Percentiles rank a stretch among this genome's conserved stretches.
These are phyloP conservation scores for Schoenoplectus triqueter DNA, from an alignment of 202 grass and related monocot genomes.

Conservation along the genomic window DNA sequence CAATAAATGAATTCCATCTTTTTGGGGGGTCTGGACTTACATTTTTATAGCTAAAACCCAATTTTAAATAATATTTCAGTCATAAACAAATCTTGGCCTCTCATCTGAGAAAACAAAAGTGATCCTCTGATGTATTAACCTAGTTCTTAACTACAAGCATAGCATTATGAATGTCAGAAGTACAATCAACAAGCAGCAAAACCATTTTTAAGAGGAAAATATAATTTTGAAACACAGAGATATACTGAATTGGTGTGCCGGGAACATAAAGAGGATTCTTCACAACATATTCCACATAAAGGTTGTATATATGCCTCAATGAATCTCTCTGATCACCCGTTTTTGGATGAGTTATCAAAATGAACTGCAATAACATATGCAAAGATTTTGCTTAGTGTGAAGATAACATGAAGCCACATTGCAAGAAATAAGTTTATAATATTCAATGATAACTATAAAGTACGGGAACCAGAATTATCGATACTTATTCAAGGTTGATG, in stretches of 20 bases:
- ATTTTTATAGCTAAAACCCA: background rate
- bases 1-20: background rate
- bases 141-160: background rate
- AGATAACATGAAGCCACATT: background rate
- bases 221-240: constrained; percentile 4
- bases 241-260: constrained; percentile 81
- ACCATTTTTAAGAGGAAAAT: background rate
- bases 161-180: background rate
- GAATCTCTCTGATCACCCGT: constrained; percentile 83
- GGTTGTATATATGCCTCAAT: constrained; percentile 88
- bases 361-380: constrained; percentile 58
- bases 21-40: background rate
- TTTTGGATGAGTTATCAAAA: constrained; percentile 92
- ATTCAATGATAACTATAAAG: background rate
- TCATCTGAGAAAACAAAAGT: no score
- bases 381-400: background rate
- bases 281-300: constrained; percentile 97
- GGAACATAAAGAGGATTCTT: constrained; percentile 91
- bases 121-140: background rate
- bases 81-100: no score
- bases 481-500: background rate
- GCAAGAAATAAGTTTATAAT: background rate
- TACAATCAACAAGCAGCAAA: background rate
- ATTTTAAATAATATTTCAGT: no score
- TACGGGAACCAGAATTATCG: background rate